Conservation (phyloP, 352 stramenopile species). For the Pythium brassicae region DNA sequence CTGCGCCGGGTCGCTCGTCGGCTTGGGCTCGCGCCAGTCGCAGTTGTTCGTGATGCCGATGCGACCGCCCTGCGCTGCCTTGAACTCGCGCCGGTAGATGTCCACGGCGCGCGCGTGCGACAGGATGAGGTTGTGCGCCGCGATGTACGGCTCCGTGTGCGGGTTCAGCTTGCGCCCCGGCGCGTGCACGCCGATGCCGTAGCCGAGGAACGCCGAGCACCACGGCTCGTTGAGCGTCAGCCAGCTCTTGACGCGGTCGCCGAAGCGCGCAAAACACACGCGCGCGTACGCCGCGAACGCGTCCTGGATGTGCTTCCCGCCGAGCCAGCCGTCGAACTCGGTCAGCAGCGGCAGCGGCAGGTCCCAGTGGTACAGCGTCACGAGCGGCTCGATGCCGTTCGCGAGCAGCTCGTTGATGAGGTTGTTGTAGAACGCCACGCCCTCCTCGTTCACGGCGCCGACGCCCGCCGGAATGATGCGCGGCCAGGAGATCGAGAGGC, state of each 20-base stretch:
- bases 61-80: slow-evolving; percentile 46
- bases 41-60: slow-evolving; percentile 92
- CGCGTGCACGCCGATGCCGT: slow-evolving; percentile 82
- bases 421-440: slow-evolving; percentile 89
- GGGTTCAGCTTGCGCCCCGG: slow-evolving; percentile 47
- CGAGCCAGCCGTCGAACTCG: slow-evolving; percentile 70
- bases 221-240: slow-evolving; percentile 93
- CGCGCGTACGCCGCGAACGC: slow-evolving; percentile 85
- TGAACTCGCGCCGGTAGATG: slow-evolving; percentile 84
- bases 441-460: slow-evolving; percentile 72
- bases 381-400: slow-evolving; percentile 82
- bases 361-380: slow-evolving; percentile 97
- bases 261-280: slow-evolving; percentile 90
- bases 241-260: slow-evolving; percentile 91
- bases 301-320: slow-evolving; percentile 32
- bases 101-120: slow-evolving; percentile 83
- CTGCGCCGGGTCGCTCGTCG: slow-evolving; percentile 33
- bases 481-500: slow-evolving; percentile 91
- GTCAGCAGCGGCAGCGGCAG: slow-evolving; percentile 83
- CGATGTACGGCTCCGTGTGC: slow-evolving; percentile 77
- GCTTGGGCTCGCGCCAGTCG: slow-evolving; percentile 84
- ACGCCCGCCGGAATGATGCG: slow-evolving; percentile 87
- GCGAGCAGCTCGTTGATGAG: slow-evolving; percentile 87
- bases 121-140: slow-evolving; percentile 87
- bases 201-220: slow-evolving; percentile 82